Conservation (phyloP, 352 stramenopile species). For the Pythium brachiatum region DNA sequence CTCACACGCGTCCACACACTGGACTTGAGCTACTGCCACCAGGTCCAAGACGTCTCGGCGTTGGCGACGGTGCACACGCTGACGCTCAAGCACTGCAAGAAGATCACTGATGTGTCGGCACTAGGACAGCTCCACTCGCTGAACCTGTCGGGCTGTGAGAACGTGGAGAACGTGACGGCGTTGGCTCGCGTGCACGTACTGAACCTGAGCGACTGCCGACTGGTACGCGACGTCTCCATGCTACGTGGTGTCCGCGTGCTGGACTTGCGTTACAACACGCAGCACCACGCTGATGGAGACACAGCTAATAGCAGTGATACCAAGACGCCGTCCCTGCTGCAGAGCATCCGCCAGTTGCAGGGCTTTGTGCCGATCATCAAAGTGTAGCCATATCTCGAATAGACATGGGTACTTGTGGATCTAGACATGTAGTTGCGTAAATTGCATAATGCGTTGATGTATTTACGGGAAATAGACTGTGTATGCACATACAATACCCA, state of each 20-base stretch:
- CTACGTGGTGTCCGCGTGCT: conserved; percentile 55
- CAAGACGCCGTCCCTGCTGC: conserved; percentile 26
- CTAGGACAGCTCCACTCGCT: conserved; percentile 46
- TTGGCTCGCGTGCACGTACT: conserved; percentile 48
- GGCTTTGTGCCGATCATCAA: conserved; percentile 32
- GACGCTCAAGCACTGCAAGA: conserved; percentile 56
- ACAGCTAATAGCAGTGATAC: neutral
- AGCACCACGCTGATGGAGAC: conserved; percentile 3
- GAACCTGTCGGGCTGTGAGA: conserved; percentile 56
- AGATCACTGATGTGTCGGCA: conserved; percentile 43
- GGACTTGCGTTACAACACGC: conserved; percentile 59
- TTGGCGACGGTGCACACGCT: conserved; percentile 52
- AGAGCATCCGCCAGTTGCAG: conserved; percentile 21
- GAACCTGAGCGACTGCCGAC: conserved; percentile 60
- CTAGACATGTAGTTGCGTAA: conserved; percentile 13
- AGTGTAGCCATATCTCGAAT: conserved; percentile 22
- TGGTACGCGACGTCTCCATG: conserved; percentile 48
- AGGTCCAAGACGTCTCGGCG: conserved; percentile 44
- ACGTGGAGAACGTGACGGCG: conserved; percentile 43
- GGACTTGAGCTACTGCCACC: conserved; percentile 65
- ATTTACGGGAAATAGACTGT: conserved; percentile 24
- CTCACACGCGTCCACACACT: conserved; percentile 48
- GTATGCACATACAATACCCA: conserved; percentile 24
- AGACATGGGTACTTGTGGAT: conserved; percentile 12
- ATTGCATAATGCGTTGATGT: conserved; percentile 15